phyloP scores from a whole-genome alignment of 108 stramenopile genomes.

The Nitzschia sp. region DNA sequence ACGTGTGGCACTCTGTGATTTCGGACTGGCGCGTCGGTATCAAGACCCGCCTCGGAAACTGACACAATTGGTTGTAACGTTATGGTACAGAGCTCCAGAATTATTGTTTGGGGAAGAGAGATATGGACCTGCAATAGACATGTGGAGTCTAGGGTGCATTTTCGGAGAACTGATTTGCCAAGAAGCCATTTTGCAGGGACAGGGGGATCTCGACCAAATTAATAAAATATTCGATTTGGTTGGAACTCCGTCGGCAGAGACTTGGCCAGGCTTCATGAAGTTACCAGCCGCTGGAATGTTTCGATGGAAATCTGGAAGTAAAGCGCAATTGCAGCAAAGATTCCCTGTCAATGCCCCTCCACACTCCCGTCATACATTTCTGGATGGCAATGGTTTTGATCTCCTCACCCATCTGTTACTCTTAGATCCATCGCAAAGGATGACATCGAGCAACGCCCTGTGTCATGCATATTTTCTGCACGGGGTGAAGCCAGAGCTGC shows the following conservation, averaged over 20 bases:
- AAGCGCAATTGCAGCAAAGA: constrained; percentile 43
- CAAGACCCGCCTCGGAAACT: constrained; percentile 59
- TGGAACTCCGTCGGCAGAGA: constrained; percentile 77
- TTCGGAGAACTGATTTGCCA: constrained; percentile 94
- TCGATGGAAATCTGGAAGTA: constrained; percentile 62
- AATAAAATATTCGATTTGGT: constrained; percentile 90
- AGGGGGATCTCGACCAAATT: constrained; percentile 95
- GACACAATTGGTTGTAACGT: constrained; percentile 88
- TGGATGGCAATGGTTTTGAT: constrained; percentile 84
- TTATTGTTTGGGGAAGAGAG: constrained; percentile 77
- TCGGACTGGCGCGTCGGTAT: constrained; percentile 87
- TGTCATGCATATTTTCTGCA: constrained; percentile 48
- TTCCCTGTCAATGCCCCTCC: constrained; percentile 72
- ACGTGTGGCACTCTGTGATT: constrained; percentile 85
- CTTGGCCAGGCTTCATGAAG: constrained; percentile 76
- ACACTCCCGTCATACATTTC: constrained; percentile 66
- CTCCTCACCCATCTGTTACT: constrained; percentile 80
- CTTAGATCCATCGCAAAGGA: constrained; percentile 85
- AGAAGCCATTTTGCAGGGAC: constrained; percentile 89
- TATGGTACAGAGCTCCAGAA: constrained; percentile 93
- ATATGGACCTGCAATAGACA: constrained; percentile 88
- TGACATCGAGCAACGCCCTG: constrained; percentile 88
- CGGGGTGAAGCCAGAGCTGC: constrained; percentile 40
- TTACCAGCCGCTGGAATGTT: constrained; percentile 73
- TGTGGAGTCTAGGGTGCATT: constrained; percentile 97